A percentile compares a stretch with the other conserved stretches of the same genome.
These are phyloP conservation scores for Arachis hypogaea DNA, from an alignment of 306 rosid species.

Conservation along the genomic window DNA sequence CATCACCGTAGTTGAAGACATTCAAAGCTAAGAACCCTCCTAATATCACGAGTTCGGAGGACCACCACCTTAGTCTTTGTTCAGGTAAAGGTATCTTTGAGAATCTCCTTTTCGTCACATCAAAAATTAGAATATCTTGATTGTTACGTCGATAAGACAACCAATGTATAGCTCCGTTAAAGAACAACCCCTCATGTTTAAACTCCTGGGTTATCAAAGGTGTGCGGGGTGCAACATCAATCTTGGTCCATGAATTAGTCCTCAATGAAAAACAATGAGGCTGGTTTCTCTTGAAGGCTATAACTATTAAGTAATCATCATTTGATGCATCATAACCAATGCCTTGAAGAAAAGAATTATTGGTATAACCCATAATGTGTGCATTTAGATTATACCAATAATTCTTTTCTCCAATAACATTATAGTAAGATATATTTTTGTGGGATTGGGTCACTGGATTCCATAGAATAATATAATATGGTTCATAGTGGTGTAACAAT, in stretches of 20 bases:
- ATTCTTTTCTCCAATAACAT: no score
- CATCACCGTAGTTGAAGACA: no score
- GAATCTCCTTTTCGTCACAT: not conserved
- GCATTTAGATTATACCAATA: no score
- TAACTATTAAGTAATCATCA: not conserved
- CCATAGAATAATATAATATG: not conserved
- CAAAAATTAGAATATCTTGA: not conserved
- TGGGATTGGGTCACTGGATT: not conserved
- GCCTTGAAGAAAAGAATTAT: not conserved
- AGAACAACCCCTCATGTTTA: not conserved
- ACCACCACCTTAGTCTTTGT: no score
- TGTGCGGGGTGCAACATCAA: not conserved
- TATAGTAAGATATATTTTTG: not conserved
- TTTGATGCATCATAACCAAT: not conserved
- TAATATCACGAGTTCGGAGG: not conserved
- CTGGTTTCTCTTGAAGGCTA: no score
- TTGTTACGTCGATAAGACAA: not conserved
- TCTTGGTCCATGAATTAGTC: not conserved
- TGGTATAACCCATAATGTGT: no score
- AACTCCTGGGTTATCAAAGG: not conserved
- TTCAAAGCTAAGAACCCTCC: not conserved
- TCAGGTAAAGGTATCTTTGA: not conserved
- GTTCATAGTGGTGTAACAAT: no score
- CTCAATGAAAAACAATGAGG: not conserved
- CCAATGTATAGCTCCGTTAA: not conserved